A percentile compares a stretch with the other conserved stretches of the same genome.
phyloP scores from a whole-genome alignment of 2,329 filamentous ascomycete genomes.

The Paraphaeosphaeria sporulosa region DNA sequence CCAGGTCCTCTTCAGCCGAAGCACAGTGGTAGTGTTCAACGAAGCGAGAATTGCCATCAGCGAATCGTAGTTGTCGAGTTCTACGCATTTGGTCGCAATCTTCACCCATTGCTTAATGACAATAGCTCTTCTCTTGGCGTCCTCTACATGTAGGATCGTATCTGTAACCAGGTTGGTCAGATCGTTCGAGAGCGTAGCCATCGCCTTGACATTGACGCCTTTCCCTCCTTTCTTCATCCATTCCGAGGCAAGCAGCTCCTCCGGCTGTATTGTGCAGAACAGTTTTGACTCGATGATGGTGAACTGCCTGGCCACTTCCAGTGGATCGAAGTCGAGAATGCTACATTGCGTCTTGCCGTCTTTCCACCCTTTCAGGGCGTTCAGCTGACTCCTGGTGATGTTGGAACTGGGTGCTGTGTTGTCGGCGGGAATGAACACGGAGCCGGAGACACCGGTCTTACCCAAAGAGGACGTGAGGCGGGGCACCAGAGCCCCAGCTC shows the following conservation, averaged over 20 bases:
- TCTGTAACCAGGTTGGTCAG: constrained; percentile 92
- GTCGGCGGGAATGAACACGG: constrained; percentile 74
- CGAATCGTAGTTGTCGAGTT: constrained; percentile 94
- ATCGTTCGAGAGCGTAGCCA: constrained; percentile 92
- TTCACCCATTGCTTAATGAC: constrained; percentile 99
- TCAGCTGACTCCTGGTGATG: constrained; percentile 78
- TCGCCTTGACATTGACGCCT: constrained; percentile 89
- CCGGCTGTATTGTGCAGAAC: constrained; percentile 89
- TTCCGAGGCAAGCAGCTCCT: constrained; percentile 88
- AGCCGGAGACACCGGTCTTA: constrained; percentile 81
- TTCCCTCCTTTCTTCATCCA: constrained; percentile 90
- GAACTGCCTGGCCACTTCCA: constrained; percentile 90
- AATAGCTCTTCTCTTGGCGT: constrained; percentile 87
- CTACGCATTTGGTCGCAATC: constrained; percentile 83
- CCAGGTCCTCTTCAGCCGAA: constrained; percentile 89
- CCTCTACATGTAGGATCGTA: constrained; percentile 85
- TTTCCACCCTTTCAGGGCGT: constrained; percentile 76
- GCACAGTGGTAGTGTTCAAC: constrained; percentile 89
- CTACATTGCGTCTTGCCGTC: constrained; percentile 72
- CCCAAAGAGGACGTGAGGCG: constrained; percentile 85
- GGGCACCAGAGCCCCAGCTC: constrained; percentile 76
- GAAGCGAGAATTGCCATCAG: constrained; percentile 97
- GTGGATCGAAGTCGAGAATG: constrained; percentile 87
- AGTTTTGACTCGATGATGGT: constrained; percentile 91
- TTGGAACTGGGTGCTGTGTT: constrained; percentile 73